Conservation (phyloP, 352 stramenopile genomes). For the Globisporangium spinosum region DNA sequence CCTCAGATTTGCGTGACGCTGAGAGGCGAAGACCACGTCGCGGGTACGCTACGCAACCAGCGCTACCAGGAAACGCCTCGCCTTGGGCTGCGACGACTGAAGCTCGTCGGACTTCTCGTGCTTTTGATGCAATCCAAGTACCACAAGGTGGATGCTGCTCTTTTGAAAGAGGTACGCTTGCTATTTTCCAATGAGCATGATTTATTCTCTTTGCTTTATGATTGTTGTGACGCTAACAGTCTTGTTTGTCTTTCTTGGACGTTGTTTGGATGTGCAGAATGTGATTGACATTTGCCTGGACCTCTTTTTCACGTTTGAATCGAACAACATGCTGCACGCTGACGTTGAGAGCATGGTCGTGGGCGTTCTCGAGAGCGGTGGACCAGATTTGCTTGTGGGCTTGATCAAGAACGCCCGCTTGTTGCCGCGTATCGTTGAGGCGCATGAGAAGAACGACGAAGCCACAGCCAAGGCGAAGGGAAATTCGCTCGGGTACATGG, state of each 20-base stretch:
- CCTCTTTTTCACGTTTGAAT: constrained; percentile 88
- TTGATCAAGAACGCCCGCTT: constrained; percentile 76
- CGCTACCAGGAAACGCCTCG: constrained; percentile 66
- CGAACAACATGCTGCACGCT: constrained; percentile 84
- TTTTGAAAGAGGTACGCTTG: constrained; percentile 46
- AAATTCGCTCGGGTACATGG: constrained; percentile 77
- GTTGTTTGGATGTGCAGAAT: constrained; percentile 22
- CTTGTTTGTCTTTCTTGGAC: background rate
- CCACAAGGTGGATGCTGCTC: constrained; percentile 63
- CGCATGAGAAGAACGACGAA: constrained; percentile 75
- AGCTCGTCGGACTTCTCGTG: constrained; percentile 76
- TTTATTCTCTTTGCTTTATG: background rate
- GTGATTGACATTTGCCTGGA: constrained; percentile 74
- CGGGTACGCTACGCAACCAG: constrained; percentile 70
- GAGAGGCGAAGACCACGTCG: constrained; percentile 54
- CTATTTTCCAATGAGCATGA: background rate
- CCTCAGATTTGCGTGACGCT: constrained; percentile 66
- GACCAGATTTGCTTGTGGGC: constrained; percentile 62
- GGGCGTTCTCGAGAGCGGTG: constrained; percentile 77
- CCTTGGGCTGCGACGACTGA: constrained; percentile 71
- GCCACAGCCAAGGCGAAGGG: constrained; percentile 50
- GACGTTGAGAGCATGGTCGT: constrained; percentile 86
- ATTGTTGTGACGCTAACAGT: constrained; percentile 2
- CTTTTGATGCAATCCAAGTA: constrained; percentile 85
- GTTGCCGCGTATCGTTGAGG: constrained; percentile 68